Percentiles rank a stretch among this genome's conserved stretches.
Conservation (phyloP, 352 stramenopile genomes). For the Globisporangium recalcitrans region DNA sequence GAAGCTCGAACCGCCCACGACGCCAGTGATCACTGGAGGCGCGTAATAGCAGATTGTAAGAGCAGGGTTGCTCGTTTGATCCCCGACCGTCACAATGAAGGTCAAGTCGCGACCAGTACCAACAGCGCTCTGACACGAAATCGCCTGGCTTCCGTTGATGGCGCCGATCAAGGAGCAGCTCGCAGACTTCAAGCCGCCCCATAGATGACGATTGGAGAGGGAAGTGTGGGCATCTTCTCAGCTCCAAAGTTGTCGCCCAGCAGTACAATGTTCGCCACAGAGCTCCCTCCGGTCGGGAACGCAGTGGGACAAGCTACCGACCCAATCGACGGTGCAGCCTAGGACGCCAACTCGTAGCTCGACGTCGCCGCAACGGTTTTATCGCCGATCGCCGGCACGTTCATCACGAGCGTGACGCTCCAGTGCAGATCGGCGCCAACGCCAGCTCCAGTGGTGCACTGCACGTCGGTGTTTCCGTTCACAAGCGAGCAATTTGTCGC, state of each 20-base stretch:
- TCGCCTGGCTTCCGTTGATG: constrained; percentile 18
- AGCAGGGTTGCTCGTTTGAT: constrained; percentile 26
- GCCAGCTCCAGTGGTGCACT: constrained; percentile 36
- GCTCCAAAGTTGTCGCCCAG: constrained; percentile 42
- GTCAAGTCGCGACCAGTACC: constrained; percentile 33
- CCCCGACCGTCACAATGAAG: constrained; percentile 30
- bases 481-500: constrained; percentile 38
- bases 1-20: constrained; percentile 17
- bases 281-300: constrained; percentile 39
- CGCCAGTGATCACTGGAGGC: constrained; percentile 22
- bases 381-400: constrained; percentile 26
- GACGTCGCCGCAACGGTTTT: constrained; percentile 39
- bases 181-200: constrained; percentile 27
- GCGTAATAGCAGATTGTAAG: constrained; percentile 31
- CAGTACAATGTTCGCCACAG: constrained; percentile 28
- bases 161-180: constrained; percentile 21
- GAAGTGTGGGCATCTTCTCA: constrained; percentile 3
- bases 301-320: constrained; percentile 24
- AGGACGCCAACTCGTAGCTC: constrained; percentile 29
- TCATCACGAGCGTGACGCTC: constrained; percentile 46
- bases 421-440: constrained; percentile 42
- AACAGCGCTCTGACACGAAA: constrained; percentile 33
- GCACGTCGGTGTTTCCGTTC: constrained; percentile 38
- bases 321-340: constrained; percentile 23
- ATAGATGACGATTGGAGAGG: constrained; percentile 27